These are phyloP conservation scores for Leccinum aurantiacum DNA, from an alignment of 768 basidiomycete genomes.

Conservation along the genomic window DNA sequence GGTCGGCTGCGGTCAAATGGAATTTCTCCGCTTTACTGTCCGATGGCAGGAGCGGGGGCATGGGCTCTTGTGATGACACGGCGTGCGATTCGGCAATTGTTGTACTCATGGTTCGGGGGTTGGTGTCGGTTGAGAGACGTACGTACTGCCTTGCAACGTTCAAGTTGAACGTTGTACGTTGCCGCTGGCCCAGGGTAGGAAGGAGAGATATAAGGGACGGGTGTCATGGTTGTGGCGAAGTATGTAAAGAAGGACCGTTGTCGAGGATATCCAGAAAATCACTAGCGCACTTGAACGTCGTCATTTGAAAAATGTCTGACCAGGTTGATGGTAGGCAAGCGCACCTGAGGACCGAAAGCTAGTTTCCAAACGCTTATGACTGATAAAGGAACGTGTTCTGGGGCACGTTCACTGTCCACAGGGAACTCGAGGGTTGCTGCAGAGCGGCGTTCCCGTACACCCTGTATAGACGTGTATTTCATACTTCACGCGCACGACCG, in stretches of 20 bases:
- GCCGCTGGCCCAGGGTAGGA: conserved; percentile 20
- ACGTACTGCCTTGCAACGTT: conserved; percentile 8
- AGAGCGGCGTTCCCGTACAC: conserved; percentile 21
- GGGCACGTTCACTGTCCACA: conserved; percentile 50
- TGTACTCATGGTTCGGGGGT: conserved; percentile 21
- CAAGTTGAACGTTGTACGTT: conserved; percentile 2
- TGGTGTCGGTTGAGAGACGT: conserved; percentile 14
- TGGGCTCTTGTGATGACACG: conserved; percentile 38
- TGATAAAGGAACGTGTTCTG: conserved; percentile 61
- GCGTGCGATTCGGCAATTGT: conserved; percentile 25
- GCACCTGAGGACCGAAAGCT: conserved; percentile 79
- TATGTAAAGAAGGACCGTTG: conserved; percentile 71
- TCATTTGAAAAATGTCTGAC: neutral
- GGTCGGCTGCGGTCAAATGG: conserved; percentile 91
- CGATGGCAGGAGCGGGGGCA: conserved; percentile 58
- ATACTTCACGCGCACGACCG: neutral
- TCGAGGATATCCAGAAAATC: conserved; percentile 89
- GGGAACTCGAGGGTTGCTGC: conserved; percentile 35
- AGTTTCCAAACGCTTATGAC: conserved; percentile 74
- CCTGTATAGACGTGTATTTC: conserved; percentile 10
- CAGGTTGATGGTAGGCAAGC: conserved; percentile 22
- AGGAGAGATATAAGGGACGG: conserved; percentile 42
- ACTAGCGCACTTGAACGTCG: conserved; percentile 37
- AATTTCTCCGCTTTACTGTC: conserved; percentile 65
- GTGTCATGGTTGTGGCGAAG: conserved; percentile 48